phyloP scores from a whole-genome alignment of 2,329 filamentous ascomycete genomes.

The Fusarium sp. region DNA sequence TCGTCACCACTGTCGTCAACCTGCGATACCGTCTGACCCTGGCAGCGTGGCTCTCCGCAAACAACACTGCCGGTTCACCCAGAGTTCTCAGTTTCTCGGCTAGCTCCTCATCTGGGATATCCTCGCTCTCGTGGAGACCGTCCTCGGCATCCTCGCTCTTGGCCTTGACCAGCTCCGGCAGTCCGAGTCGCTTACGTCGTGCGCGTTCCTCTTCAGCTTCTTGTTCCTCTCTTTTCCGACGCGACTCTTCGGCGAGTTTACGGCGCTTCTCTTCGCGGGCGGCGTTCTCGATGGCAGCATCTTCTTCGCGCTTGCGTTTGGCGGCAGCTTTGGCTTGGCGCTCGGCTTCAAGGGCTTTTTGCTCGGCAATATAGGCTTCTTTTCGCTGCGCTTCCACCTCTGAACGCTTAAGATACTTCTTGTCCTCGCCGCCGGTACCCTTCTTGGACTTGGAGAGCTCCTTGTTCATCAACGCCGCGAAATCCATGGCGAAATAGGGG shows the following conservation, averaged over 20 bases:
- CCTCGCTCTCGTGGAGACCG: constrained; percentile 66
- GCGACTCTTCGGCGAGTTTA: constrained; percentile 85
- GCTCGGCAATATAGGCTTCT: constrained; percentile 85
- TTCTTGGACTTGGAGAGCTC: constrained; percentile 89
- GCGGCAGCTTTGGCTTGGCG: constrained; percentile 78
- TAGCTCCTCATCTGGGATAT: constrained; percentile 81
- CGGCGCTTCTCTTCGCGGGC: constrained; percentile 86
- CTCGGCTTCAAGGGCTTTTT: constrained; percentile 80
- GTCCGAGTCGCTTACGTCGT: constrained; percentile 81
- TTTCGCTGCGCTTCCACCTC: constrained; percentile 89
- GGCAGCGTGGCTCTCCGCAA: constrained; percentile 83
- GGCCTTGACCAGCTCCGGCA: constrained; percentile 77
- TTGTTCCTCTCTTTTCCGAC: constrained; percentile 77
- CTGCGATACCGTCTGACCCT: constrained; percentile 80
- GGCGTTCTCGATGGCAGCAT: constrained; percentile 79
- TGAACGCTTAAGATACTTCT: constrained; percentile 88
- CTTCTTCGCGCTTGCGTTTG: constrained; percentile 93
- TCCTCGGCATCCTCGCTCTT: constrained; percentile 61
- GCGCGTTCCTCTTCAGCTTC: constrained; percentile 81
- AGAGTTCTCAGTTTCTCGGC: constrained; percentile 77
- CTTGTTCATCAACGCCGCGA: constrained; percentile 92
- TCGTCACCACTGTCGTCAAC: constrained; percentile 73
- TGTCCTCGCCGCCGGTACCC: constrained; percentile 59
- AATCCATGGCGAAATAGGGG: constrained; percentile 80
- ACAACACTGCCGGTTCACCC: constrained; percentile 81